phyloP scores from a whole-genome alignment of 441 rosid species.

The Populus hybrid region DNA sequence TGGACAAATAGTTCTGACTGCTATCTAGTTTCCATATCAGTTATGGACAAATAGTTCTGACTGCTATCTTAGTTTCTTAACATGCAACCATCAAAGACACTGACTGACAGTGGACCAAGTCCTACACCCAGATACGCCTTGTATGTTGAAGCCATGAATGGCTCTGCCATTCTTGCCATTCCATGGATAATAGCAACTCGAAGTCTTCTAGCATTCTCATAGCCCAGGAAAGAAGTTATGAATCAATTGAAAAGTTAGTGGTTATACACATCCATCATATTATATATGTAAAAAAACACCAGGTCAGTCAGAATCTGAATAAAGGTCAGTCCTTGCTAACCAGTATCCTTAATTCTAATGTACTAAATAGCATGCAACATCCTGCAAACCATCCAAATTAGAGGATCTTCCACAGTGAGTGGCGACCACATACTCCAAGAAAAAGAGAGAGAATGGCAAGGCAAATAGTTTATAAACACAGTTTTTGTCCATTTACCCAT shows the following conservation, averaged over 20 bases:
- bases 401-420: no score
- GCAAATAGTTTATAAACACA: not conserved
- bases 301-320: not conserved
- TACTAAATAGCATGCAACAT: no score
- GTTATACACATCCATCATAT: not conserved
- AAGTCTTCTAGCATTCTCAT: conserved; percentile 67
- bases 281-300: not conserved
- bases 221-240: conserved; percentile 37
- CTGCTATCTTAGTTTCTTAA: not conserved
- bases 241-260: conserved; percentile 2
- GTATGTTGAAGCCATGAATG: conserved; percentile 93
- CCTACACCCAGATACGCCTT: conserved; percentile 93
- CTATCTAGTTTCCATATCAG: no score
- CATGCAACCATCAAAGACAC: conserved; percentile 21
- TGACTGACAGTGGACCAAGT: conserved; percentile 84
- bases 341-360: no score
- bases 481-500: not conserved
- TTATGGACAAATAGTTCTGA: not conserved
- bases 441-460: no score
- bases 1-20: no score
- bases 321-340: no score
- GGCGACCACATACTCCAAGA: no score
- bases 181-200: conserved; percentile 88
- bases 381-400: no score
- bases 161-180: conserved; percentile 96